Evolutionary conservation across 495 filamentous ascomycete species (phyloP).

Genomic region (Talaromyces nanjingensis): DNA sequence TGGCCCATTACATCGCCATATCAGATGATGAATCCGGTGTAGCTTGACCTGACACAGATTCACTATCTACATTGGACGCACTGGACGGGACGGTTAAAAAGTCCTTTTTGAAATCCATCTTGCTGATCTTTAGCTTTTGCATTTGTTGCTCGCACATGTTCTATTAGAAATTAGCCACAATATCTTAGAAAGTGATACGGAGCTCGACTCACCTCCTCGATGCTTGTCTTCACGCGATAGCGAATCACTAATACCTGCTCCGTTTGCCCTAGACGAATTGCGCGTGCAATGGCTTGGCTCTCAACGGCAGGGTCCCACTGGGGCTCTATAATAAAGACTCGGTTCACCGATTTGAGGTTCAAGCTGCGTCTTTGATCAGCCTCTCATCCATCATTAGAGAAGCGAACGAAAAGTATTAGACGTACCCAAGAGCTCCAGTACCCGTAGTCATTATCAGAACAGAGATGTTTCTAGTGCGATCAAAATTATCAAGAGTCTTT

Average conservation of each 20-base stretch:
- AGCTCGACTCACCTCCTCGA: slow-evolving; percentile 37
- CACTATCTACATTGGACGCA: neutral
- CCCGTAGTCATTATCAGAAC: slow-evolving; percentile 48
- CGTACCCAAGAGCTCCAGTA: slow-evolving; percentile 43
- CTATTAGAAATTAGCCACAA: neutral
- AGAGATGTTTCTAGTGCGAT: slow-evolving; percentile 12
- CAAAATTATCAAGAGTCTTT: slow-evolving; percentile 26
- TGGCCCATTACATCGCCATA: neutral
- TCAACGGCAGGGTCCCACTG: slow-evolving; percentile 49
- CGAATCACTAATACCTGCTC: slow-evolving; percentile 33
- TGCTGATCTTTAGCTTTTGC: slow-evolving; percentile 10
- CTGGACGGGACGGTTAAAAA: neutral
- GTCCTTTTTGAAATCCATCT: slow-evolving; percentile 1
- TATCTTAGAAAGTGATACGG: neutral
- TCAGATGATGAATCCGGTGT: neutral
- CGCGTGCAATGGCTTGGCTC: slow-evolving; percentile 42
- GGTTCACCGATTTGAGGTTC: slow-evolving; percentile 8
- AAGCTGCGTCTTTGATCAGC: slow-evolving; percentile 34
- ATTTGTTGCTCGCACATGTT: slow-evolving; percentile 14
- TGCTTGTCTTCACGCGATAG: slow-evolving; percentile 37
- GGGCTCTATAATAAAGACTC: slow-evolving; percentile 16
- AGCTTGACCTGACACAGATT: neutral
- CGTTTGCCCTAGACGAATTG: slow-evolving; percentile 39
- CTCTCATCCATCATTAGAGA: slow-evolving; percentile 18
- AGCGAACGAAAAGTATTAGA: slow-evolving; percentile 27